Conservation (phyloP, 2,329 filamentous ascomycete genomes). For the Aureobasidium sp. region DNA sequence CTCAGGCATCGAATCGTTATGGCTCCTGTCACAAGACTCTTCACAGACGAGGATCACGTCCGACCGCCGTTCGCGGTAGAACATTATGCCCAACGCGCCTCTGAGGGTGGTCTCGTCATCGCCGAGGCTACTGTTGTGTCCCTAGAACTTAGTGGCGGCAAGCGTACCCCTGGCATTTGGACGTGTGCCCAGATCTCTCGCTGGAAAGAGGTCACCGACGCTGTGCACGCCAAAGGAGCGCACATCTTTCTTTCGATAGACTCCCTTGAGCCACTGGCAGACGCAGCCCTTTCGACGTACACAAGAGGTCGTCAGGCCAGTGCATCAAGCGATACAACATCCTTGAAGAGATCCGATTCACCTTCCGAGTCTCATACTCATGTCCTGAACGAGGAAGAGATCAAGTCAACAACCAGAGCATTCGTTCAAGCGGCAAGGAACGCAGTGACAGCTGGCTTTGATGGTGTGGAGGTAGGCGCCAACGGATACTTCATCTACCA, state of each 20-base stretch:
- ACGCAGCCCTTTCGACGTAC: conserved; percentile 28
- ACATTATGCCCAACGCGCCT: conserved; percentile 17
- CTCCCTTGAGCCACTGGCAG: conserved; percentile 51
- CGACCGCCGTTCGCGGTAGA: conserved; percentile 23
- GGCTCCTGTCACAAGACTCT: conserved; percentile 50
- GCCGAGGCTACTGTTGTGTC: conserved; percentile 51
- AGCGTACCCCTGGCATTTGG: conserved; percentile 52
- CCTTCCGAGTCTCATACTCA: conserved; percentile 24
- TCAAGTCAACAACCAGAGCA: conserved; percentile 29
- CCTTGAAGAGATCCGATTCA: not conserved
- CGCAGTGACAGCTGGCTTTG: conserved; percentile 48
- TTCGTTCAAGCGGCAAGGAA: conserved; percentile 39
- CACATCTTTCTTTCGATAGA: conserved; percentile 59
- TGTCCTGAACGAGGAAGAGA: conserved; percentile 33
- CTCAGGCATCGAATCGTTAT: conserved; percentile 46
- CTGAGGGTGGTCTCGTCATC: conserved; percentile 51
- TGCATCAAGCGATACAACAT: conserved; percentile 19
- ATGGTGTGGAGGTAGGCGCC: conserved; percentile 50
- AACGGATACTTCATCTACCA: conserved; percentile 54
- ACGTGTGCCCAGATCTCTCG: conserved; percentile 47
- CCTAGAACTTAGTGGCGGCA: conserved; percentile 40
- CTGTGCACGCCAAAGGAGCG: conserved; percentile 55
- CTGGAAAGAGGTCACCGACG: conserved; percentile 56
- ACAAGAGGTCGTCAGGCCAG: conserved; percentile 27
- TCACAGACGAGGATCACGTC: conserved; percentile 42